phyloP scores from a whole-genome alignment of 2,329 filamentous ascomycete species.

The Aspergillus arachidicola region DNA sequence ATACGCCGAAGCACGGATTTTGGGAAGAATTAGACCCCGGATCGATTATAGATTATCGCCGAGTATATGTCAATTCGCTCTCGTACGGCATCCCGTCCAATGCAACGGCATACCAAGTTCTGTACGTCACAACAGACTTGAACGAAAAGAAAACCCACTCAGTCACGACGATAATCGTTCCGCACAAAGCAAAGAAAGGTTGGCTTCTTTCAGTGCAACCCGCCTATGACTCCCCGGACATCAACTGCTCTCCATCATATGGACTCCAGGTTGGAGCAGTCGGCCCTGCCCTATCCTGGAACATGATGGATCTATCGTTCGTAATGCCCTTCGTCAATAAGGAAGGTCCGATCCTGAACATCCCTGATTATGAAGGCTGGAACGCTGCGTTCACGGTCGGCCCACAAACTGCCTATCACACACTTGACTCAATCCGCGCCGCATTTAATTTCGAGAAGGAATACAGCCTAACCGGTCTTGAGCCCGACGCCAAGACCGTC shows the following conservation, averaged over 20 bases:
- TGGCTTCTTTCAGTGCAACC: background rate
- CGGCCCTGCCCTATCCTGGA: background rate
- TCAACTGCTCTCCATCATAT: slow-evolving; percentile 1
- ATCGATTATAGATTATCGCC: background rate
- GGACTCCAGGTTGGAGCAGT: background rate
- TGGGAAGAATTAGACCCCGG: background rate
- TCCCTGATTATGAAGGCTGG: slow-evolving; percentile 1
- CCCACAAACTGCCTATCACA: background rate
- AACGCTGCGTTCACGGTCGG: slow-evolving; percentile 1
- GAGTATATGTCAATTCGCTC: background rate
- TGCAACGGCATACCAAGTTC: background rate
- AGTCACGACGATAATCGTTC: background rate
- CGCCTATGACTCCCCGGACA: slow-evolving; percentile 1
- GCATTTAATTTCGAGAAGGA: background rate
- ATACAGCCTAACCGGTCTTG: background rate
- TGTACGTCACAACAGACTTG: background rate
- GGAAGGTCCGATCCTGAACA: background rate
- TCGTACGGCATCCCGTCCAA: background rate
- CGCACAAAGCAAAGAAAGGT: background rate
- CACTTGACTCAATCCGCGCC: background rate
- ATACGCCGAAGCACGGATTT: background rate
- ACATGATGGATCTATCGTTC: background rate
- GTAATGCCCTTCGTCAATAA: background rate
- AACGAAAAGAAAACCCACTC: background rate
- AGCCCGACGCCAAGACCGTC: background rate